Base-by-base conservation (phyloP, 345 rosid genomes). In the Salix purpurea region DNA sequence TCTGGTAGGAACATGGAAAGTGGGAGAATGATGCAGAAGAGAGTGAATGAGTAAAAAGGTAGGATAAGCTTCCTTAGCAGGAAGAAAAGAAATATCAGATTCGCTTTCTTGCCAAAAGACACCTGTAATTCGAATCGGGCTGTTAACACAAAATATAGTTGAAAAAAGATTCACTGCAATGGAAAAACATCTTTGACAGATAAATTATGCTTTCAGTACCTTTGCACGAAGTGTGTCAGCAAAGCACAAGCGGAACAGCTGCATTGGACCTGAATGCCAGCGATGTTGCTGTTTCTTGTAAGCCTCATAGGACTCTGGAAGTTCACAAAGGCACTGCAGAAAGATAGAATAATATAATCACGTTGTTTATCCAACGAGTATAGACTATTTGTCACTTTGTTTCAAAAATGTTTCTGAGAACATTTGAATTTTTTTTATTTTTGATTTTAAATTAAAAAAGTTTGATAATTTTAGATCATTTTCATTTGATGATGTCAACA, bases 201-300 rank as follows among this genome's bases (percentile, higher is more conserved):
- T 8, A 21, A 21, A 7, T n/a, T 7, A 2, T n/a, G 24, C 5
- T 54, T 46, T 23, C 8, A 7, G 32, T 86, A 91, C 97, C 98
- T 92, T 94, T 36, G 98, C 90, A 21, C 86, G 87, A 70, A 94
- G 83, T 67, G 92, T 58, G 82, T 90, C 96, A 61, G 88, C 1
- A 83, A 94, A 91, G 84, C 97, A 92, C 83, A 94, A 71, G 40
- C 96, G 89, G 75, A 94, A 91, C 78, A 94, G 75, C 71, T 94
- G 98, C 98, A 94, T 94, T 12, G 98, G 98, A 82, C 98, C 98
- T 1, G 98, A 94, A 89, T 94, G 98, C 98, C 98, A 94, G 19
- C 97, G 96, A 71, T 94, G 88, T 72, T 94, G 98, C 87, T 94
- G 98, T 82, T 94, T 94, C 71, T 91, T 91, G 88, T 94, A 94